phyloP scores from a whole-genome alignment of 805 yeast species.

The Sugiyamaella boreocaroliniensis region DNA sequence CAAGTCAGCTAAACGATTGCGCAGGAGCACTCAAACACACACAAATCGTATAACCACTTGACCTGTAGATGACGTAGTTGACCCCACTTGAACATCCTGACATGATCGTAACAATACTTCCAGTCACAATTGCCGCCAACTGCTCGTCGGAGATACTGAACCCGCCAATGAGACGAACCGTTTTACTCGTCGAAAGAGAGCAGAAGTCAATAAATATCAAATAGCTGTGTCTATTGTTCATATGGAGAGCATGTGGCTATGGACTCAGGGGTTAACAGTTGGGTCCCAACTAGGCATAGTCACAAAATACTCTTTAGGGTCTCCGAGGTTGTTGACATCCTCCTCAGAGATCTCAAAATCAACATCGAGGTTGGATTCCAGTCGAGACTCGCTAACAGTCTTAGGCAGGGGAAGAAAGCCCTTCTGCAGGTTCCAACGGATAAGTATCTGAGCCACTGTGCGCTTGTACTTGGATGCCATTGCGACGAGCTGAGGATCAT shows the following conservation, averaged over 20 bases:
- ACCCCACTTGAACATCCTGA: too few species aligned
- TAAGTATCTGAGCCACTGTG: slow-evolving; percentile 41
- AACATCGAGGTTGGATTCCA: slow-evolving; percentile 48
- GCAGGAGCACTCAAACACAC: too few species aligned
- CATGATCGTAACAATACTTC: too few species aligned
- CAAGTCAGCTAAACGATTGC: too few species aligned
- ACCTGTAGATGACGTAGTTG: too few species aligned
- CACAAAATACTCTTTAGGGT: background rate
- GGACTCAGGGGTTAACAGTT: background rate
- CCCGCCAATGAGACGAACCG: too few species aligned
- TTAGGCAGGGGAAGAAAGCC: slow-evolving; percentile 68
- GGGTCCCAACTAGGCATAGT: slow-evolving; percentile 8
- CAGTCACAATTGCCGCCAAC: too few species aligned
- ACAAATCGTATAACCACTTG: too few species aligned
- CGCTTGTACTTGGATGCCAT: slow-evolving; percentile 37
- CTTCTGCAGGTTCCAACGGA: slow-evolving; percentile 44
- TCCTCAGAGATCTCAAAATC: slow-evolving; percentile 34
- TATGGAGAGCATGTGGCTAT: background rate
- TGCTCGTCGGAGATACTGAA: too few species aligned
- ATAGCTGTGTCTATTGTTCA: too few species aligned
- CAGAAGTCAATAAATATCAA: background rate
- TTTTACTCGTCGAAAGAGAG: too few species aligned
- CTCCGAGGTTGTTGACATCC: slow-evolving; percentile 23
- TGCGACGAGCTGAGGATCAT: slow-evolving; percentile 29
- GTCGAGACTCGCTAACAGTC: slow-evolving; percentile 51